Percentiles rank a stretch among this genome's conserved stretches.
Evolutionary conservation across 2,329 filamentous ascomycete species (phyloP).

Genomic region (Aspergillus clavatus): DNA sequence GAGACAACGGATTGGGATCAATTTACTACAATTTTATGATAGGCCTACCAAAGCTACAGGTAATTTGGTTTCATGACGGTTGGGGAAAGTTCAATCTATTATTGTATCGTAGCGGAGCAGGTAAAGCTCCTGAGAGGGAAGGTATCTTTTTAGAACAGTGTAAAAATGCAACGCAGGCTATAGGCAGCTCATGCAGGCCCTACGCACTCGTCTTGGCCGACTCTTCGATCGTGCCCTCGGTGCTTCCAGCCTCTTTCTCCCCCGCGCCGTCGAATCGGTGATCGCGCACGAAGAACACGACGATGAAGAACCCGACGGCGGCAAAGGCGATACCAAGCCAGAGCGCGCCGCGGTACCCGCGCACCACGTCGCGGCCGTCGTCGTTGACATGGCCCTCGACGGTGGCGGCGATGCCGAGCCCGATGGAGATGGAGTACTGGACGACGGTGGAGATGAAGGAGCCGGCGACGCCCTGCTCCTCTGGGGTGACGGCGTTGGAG

Average conservation of each 20-base stretch:
- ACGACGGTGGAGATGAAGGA: slow-evolving; percentile 37
- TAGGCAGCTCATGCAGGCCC: too few relatives aligned
- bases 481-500: slow-evolving; percentile 32
- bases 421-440: slow-evolving; percentile 42
- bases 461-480: slow-evolving; percentile 41
- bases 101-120: too few relatives aligned
- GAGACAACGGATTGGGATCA: too few relatives aligned
- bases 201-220: not conserved
- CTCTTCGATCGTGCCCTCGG: not conserved
- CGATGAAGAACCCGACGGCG: slow-evolving; percentile 11
- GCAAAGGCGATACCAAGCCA: slow-evolving; percentile 38
- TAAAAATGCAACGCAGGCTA: too few relatives aligned
- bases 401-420: slow-evolving; percentile 41
- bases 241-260: not conserved
- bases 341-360: slow-evolving; percentile 36
- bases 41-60: too few relatives aligned
- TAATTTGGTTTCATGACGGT: too few relatives aligned
- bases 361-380: slow-evolving; percentile 28
- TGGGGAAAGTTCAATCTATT: too few relatives aligned
- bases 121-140: too few relatives aligned
- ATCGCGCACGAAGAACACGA: slow-evolving; percentile 8
- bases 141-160: too few relatives aligned
- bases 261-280: slow-evolving; percentile 4
- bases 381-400: slow-evolving; percentile 38
- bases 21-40: too few relatives aligned